Evolutionary conservation across 331 rosid genomes (phyloP), one percentile per base, ranked within the genome.

Genomic region (Cydonia oblonga): DNA sequence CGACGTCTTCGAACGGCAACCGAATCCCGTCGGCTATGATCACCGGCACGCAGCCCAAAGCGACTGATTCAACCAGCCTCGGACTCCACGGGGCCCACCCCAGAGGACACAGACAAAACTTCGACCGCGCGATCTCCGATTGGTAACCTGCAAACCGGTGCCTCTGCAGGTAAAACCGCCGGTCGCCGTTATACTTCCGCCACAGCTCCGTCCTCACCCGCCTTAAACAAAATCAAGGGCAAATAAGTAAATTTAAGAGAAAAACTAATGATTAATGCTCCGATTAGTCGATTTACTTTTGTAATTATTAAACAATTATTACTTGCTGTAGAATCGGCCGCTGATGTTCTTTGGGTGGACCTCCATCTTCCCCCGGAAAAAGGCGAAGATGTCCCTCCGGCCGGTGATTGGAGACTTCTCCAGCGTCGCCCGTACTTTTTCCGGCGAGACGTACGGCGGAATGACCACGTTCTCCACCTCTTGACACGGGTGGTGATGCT

Each of bases 81-180:
- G 99, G 99, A 44, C 99, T 95, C 99, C 99, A 95, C 2, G 99
- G 99, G 70, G 99, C 99, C 99, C 99, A 95, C 69, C 99, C 99
- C 19, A 91, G 49, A 0, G 99, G 99, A 8, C 99, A 95, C 8
- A 95, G 42, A 28, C 99, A 95, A 72, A 95, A 95, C 0, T 83
- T 83, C 0, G 99, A 95, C 75, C 97, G 92, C 1, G 81, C 92
- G 2, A 95, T 91, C 63, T 95, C 99, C 4, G 87, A 83, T 84
- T 91, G 97, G 86, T 95, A 95, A 71, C 99, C 97, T 74, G 87
- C 74, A 18, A 88, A 95, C 44, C 96, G 81, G 0, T 84, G 90
- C 77, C 99, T 73, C 64, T 70, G 90, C 0, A 95, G 80, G 80
- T 88, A 84, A 78, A 91, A 95, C 76, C 93, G 68, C 87, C 85